These are phyloP conservation scores for Trichophyton simii DNA, from an alignment of 2,329 filamentous ascomycete species.

Conservation along the genomic window DNA sequence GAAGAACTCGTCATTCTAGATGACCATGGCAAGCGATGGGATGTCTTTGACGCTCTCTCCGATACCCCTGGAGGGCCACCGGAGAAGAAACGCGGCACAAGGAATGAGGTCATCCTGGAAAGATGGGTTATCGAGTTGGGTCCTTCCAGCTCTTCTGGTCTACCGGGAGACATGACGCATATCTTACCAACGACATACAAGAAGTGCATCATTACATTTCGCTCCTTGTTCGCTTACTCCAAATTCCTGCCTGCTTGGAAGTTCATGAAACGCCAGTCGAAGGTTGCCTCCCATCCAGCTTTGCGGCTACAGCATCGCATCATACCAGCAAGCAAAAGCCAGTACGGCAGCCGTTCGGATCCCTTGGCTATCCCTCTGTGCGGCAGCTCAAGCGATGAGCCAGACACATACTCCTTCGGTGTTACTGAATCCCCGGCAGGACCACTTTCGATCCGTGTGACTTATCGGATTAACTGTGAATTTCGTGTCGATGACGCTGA, in stretches of 20 bases:
- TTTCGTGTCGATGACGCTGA: slow-evolving; percentile 89
- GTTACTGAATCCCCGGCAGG: slow-evolving; percentile 79
- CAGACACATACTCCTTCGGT: slow-evolving; percentile 67
- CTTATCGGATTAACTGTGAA: slow-evolving; percentile 76
- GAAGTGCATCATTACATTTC: slow-evolving; percentile 88
- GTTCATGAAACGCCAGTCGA: slow-evolving; percentile 62
- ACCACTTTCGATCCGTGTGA: slow-evolving; percentile 65
- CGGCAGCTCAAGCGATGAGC: slow-evolving; percentile 49
- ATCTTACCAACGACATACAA: slow-evolving; percentile 86
- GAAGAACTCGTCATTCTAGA: slow-evolving; percentile 82
- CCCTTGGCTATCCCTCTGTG: slow-evolving; percentile 58
- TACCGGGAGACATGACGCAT: slow-evolving; percentile 40
- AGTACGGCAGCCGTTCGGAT: slow-evolving; percentile 47
- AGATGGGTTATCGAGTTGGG: slow-evolving; percentile 81
- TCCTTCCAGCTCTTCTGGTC: slow-evolving; percentile 29
- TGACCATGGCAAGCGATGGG: slow-evolving; percentile 82
- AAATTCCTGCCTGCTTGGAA: slow-evolving; percentile 79
- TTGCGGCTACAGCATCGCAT: slow-evolving; percentile 74
- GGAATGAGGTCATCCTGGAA: slow-evolving; percentile 64
- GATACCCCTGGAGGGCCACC: slow-evolving; percentile 35
- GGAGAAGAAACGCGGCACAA: slow-evolving; percentile 30
- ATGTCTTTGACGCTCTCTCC: slow-evolving; percentile 73
- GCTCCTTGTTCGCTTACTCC: slow-evolving; percentile 71
- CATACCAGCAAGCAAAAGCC: slow-evolving; percentile 43
- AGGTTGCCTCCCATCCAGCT: slow-evolving; percentile 49